These are phyloP conservation scores for Pyrenopolyporus hunteri DNA, from an alignment of 495 filamentous ascomycete genomes.

Conservation along the genomic window DNA sequence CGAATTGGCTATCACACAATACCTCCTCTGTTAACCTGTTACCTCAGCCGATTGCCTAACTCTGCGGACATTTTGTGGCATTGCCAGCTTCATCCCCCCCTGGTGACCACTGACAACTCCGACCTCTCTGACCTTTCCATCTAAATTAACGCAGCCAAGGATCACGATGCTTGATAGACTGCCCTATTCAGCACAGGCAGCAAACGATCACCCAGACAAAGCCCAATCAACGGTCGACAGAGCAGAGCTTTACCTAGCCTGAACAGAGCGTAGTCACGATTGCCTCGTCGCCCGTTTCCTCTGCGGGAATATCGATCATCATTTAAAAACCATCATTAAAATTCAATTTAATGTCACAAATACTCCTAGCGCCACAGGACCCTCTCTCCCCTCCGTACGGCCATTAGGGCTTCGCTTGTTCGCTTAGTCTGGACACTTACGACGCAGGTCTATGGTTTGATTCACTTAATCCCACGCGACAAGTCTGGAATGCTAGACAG, in stretches of 20 bases:
- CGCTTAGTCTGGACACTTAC: conserved; percentile 1
- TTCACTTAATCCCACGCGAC: conserved; percentile 2
- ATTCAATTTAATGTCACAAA: conserved; percentile 6
- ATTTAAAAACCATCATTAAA: background rate
- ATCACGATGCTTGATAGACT: conserved; percentile 26
- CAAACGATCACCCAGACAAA: conserved; percentile 19
- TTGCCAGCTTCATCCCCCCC: conserved; percentile 29
- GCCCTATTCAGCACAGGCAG: conserved; percentile 17
- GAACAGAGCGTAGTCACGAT: conserved; percentile 10
- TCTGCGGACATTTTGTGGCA: conserved; percentile 29
- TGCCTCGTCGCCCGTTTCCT: conserved; percentile 1
- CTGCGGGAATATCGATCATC: conserved; percentile 12
- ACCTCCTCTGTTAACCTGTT: too few species aligned
- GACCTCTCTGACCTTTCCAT: conserved; percentile 16
- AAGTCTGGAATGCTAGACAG: background rate
- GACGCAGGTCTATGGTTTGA: background rate
- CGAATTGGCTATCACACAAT: conserved; percentile 15
- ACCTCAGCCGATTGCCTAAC: conserved; percentile 14
- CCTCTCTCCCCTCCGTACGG: background rate
- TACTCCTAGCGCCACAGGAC: conserved; percentile 1
- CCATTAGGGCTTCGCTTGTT: conserved; percentile 15
- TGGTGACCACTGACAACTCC: conserved; percentile 18
- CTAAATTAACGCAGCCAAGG: conserved; percentile 30
- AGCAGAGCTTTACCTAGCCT: conserved; percentile 9
- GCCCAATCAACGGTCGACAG: too few species aligned